These are phyloP conservation scores for Penicillium dipodomyicola DNA, from an alignment of 495 filamentous ascomycete genomes.

Conservation along the genomic window DNA sequence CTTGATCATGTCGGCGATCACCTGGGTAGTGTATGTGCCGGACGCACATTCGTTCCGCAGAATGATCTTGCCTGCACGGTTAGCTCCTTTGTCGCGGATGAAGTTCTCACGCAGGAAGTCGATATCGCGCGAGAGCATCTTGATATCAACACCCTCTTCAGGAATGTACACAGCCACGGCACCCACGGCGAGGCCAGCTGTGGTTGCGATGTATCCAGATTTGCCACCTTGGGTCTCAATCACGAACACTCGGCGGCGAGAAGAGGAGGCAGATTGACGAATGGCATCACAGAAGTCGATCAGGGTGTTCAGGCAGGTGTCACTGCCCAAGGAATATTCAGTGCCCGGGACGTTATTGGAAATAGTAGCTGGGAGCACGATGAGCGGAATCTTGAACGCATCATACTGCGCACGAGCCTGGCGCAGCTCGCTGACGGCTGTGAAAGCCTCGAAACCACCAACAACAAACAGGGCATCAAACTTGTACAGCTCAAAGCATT, in stretches of 20 bases:
- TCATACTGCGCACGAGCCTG: constrained; percentile 73
- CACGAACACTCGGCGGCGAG: constrained; percentile 89
- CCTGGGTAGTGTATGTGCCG: constrained; percentile 82
- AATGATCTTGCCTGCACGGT: constrained; percentile 88
- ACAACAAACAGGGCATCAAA: constrained; percentile 91
- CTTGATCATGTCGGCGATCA: constrained; percentile 92
- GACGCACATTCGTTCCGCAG: constrained; percentile 92
- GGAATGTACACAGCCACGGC: constrained; percentile 97
- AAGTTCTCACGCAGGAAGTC: constrained; percentile 86
- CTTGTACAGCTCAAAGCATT: constrained; percentile 78
- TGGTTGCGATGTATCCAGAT: constrained; percentile 90
- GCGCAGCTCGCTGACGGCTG: constrained; percentile 81
- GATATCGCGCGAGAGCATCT: constrained; percentile 90
- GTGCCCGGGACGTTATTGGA: constrained; percentile 98
- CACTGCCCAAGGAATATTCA: constrained; percentile 93
- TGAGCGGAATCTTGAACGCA: constrained; percentile 90
- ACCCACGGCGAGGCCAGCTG: constrained; percentile 84
- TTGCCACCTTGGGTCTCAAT: constrained; percentile 96
- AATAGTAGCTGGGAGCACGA: constrained; percentile 91
- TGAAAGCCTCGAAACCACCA: constrained; percentile 97
- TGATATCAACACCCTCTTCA: constrained; percentile 90
- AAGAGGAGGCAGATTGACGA: constrained; percentile 92
- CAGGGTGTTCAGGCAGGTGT: constrained; percentile 96
- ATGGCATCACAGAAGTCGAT: constrained; percentile 96
- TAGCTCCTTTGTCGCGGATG: constrained; percentile 80